Conservation (phyloP, 331 rosid species). For the Cucumis variabilis region DNA sequence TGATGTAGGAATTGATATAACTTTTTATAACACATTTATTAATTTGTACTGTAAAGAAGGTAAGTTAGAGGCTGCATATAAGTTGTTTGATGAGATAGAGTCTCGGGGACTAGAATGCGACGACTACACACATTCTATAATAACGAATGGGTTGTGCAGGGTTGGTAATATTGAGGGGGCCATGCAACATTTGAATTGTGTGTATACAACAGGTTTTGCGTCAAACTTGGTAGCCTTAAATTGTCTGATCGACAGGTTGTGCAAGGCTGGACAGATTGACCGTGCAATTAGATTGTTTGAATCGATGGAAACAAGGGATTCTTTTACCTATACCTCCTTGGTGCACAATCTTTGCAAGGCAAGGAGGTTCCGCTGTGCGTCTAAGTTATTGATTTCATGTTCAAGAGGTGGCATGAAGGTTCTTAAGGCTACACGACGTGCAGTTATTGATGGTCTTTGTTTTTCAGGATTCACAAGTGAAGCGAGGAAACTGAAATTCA, state of each 20-base stretch:
- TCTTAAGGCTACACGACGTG: constrained; percentile 58
- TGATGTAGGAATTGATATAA: constrained; percentile 68
- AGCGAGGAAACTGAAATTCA: constrained; percentile 58
- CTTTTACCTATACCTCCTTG: constrained; percentile 60
- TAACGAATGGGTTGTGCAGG: constrained; percentile 72
- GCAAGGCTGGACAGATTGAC: constrained; percentile 80
- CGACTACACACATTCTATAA: constrained; percentile 69
- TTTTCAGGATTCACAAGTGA: constrained; percentile 60
- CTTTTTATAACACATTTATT: constrained; percentile 64
- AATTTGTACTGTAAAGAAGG: constrained; percentile 70
- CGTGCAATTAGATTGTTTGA: constrained; percentile 67
- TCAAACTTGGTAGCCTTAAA: constrained; percentile 72
- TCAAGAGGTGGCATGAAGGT: constrained; percentile 57
- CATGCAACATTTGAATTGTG: constrained; percentile 55
- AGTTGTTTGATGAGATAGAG: constrained; percentile 67
- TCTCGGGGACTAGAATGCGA: constrained; percentile 63
- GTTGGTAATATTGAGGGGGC: constrained; percentile 61
- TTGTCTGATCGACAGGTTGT: constrained; percentile 73
- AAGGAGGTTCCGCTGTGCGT: constrained; percentile 60
- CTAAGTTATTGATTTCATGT: constrained; percentile 64
- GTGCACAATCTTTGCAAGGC: constrained; percentile 85
- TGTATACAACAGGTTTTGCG: constrained; percentile 56
- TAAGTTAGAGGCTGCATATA: constrained; percentile 63
- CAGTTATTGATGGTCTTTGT: constrained; percentile 70
- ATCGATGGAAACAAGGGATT: constrained; percentile 72